Percentiles rank a stretch among this genome's conserved stretches.
Conservation (phyloP, 1,284 basidiomycete genomes). For the Fomitiporia mediterranea region DNA sequence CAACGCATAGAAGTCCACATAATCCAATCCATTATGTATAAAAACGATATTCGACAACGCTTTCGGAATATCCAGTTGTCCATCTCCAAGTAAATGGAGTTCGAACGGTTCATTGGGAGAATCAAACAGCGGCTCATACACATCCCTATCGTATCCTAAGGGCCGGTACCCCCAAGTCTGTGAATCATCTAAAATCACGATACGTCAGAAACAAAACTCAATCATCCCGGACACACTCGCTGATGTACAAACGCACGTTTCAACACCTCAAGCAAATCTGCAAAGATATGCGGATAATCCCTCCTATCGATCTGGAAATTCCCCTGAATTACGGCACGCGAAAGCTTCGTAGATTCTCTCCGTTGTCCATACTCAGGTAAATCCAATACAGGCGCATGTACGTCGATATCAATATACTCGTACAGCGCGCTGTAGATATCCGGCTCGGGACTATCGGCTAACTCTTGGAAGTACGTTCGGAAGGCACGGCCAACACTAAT, state of each 20-base stretch:
- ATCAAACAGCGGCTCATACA: slow-evolving; percentile 25
- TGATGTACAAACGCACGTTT: slow-evolving; percentile 22
- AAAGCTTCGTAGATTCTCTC: slow-evolving; percentile 27
- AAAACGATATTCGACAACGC: slow-evolving; percentile 32
- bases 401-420: slow-evolving; percentile 35
- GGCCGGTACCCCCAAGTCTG: slow-evolving; percentile 34
- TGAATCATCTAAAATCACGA: slow-evolving; percentile 28
- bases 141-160: slow-evolving; percentile 24
- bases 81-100: slow-evolving; percentile 33
- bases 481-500: slow-evolving; percentile 33
- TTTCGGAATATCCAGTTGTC: slow-evolving; percentile 30
- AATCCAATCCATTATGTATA: slow-evolving; percentile 30
- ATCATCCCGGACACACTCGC: neutral
- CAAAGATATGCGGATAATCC: slow-evolving; percentile 33
- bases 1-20: slow-evolving; percentile 33
- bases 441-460: slow-evolving; percentile 31
- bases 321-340: slow-evolving; percentile 36
- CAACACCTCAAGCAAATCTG: slow-evolving; percentile 31
- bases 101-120: slow-evolving; percentile 31
- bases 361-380: slow-evolving; percentile 24
- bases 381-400: slow-evolving; percentile 34
- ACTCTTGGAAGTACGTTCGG: slow-evolving; percentile 28
- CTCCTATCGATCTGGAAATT: slow-evolving; percentile 31
- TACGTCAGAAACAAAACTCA: neutral
- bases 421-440: slow-evolving; percentile 29